phyloP scores from a whole-genome alignment of 2,329 filamentous ascomycete species.

The Diatrype stigma region DNA sequence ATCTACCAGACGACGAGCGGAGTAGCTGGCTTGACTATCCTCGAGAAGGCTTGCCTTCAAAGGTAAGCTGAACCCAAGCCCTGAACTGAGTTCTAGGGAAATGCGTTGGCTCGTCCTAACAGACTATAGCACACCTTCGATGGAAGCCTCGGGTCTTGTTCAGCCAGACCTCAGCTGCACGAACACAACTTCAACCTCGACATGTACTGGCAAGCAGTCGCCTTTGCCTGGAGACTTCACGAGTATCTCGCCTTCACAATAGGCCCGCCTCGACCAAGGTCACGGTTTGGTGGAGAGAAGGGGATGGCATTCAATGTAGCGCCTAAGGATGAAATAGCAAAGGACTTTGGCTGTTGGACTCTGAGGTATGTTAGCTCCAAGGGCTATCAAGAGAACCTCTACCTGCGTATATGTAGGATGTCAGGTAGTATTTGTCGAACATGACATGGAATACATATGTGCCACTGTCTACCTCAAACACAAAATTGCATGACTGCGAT shows the following conservation, averaged over 20 bases:
- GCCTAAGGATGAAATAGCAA: too few species aligned
- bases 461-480: too few species aligned
- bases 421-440: too few species aligned
- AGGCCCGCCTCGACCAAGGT: background rate
- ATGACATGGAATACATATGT: too few species aligned
- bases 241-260: slow-evolving; percentile 16
- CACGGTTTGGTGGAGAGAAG: background rate
- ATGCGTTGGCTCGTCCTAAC: background rate
- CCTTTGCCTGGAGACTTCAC: slow-evolving; percentile 17
- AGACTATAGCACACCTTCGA: slow-evolving; percentile 9
- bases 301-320: background rate
- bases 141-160: slow-evolving; percentile 22
- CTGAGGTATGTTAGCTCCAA: too few species aligned
- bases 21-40: slow-evolving; percentile 20
- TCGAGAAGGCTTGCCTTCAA: slow-evolving; percentile 23
- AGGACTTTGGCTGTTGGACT: too few species aligned
- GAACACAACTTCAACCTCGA: slow-evolving; percentile 14
- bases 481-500: too few species aligned
- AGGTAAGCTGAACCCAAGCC: slow-evolving; percentile 15
- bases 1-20: slow-evolving; percentile 24
- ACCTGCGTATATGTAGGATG: too few species aligned
- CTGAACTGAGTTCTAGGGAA: background rate
- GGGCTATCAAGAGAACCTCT: too few species aligned
- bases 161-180: slow-evolving; percentile 18
- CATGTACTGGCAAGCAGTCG: slow-evolving; percentile 16